A percentile compares a stretch with the other conserved stretches of the same genome.
Conservation (phyloP, 1,284 basidiomycete species). For the Fistulinella staudtii region DNA sequence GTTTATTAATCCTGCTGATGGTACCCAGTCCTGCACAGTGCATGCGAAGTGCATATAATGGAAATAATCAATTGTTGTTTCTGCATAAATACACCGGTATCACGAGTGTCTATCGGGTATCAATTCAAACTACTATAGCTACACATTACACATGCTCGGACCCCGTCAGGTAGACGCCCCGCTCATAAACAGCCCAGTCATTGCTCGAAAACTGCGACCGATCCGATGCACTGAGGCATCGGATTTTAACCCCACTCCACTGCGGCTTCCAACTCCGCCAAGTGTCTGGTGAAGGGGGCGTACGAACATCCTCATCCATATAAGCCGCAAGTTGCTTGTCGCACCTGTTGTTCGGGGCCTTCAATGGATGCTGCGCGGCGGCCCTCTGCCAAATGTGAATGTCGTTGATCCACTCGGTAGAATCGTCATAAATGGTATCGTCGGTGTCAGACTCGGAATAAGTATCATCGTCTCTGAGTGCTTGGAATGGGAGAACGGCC, state of each 20-base stretch:
- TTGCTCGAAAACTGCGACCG: constrained; percentile 5
- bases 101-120: too few relatives aligned
- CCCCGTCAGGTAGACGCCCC: background rate
- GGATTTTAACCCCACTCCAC: too few relatives aligned
- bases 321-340: background rate
- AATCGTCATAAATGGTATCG: background rate
- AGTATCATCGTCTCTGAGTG: background rate
- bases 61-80: too few relatives aligned
- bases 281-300: background rate
- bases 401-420: background rate
- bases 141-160: background rate
- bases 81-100: too few relatives aligned
- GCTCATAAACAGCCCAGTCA: constrained; percentile 3
- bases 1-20: too few relatives aligned
- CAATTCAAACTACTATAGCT: too few relatives aligned
- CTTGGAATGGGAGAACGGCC: background rate
- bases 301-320: background rate
- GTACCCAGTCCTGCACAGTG: too few relatives aligned
- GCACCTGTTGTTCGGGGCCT: background rate
- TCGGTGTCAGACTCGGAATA: background rate
- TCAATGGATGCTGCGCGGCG: background rate
- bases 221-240: too few relatives aligned
- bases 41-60: too few relatives aligned
- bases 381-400: background rate
- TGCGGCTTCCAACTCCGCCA: background rate